These are phyloP conservation scores for Orbilia ellipsospora DNA, from an alignment of 2,329 filamentous ascomycete species.

Conservation along the genomic window DNA sequence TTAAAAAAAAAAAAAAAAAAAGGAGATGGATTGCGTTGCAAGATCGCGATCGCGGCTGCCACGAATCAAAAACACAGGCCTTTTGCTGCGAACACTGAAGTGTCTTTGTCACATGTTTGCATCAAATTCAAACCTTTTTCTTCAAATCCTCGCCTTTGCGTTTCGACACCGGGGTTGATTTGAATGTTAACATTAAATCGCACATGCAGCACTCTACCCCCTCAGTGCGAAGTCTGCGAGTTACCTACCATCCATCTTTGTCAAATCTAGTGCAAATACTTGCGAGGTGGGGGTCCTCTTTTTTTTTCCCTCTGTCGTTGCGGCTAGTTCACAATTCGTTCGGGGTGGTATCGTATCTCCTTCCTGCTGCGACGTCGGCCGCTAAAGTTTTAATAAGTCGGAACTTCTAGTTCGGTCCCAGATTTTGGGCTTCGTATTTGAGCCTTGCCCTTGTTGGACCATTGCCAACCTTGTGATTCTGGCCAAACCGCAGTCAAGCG, in stretches of 20 bases:
- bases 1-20: too few relatives aligned
- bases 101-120: constrained; percentile 24
- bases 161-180: neutral
- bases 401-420: constrained; percentile 15
- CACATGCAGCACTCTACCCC: constrained; percentile 14
- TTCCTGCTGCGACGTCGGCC: constrained; percentile 39
- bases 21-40: neutral
- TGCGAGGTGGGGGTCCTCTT: constrained; percentile 18
- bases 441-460: constrained; percentile 20
- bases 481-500: neutral
- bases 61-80: constrained; percentile 12
- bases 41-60: constrained; percentile 2
- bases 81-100: constrained; percentile 12
- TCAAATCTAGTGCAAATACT: constrained; percentile 9
- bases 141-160: neutral
- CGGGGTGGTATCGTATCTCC: neutral
- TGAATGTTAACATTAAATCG: neutral
- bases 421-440: neutral
- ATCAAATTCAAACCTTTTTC: neutral
- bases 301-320: too few relatives aligned
- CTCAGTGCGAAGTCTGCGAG: neutral
- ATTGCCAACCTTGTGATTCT: constrained; percentile 2
- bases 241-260: constrained; percentile 38
- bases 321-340: too few relatives aligned
- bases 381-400: constrained; percentile 24